Evolutionary conservation across 1,139 yeast genomes (phyloP).

Genomic region (Tardiomyces depauwii): DNA sequence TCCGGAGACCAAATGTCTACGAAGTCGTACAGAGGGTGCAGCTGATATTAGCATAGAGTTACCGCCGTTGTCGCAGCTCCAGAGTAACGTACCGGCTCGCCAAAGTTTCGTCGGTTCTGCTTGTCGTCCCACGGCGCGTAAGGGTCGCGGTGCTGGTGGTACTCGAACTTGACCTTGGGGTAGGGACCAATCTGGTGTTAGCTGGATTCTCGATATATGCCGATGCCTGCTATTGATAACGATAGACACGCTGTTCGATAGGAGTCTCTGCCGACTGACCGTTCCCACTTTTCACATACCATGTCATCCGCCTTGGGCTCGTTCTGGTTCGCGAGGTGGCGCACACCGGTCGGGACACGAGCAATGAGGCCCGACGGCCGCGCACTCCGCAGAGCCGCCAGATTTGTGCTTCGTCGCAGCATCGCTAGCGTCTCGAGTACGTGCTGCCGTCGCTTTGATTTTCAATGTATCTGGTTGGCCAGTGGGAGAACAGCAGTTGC

Average conservation of each 20-base stretch:
- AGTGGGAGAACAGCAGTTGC: not conserved
- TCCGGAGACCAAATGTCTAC: slow-evolving; percentile 87
- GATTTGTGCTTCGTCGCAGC: not conserved
- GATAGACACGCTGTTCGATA: not conserved
- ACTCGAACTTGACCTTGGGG: slow-evolving; percentile 36
- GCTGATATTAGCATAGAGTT: not conserved
- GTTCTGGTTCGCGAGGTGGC: not conserved
- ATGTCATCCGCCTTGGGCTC: not conserved
- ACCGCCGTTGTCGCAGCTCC: too few species aligned
- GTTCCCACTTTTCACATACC: not conserved
- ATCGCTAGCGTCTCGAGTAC: not conserved
- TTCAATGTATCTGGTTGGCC: not conserved
- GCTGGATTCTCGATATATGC: too few species aligned
- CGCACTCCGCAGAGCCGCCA: not conserved
- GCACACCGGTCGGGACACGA: not conserved
- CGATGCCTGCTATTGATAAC: not conserved
- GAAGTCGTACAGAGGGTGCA: slow-evolving; percentile 43
- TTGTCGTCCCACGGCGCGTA: slow-evolving; percentile 67
- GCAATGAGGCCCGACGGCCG: not conserved
- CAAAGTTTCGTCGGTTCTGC: slow-evolving; percentile 69
- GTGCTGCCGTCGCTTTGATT: not conserved
- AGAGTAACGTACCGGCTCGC: slow-evolving; percentile 48
- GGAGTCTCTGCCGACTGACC: not conserved
- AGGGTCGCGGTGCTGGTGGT: slow-evolving; percentile 56
- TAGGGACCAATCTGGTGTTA: slow-evolving; percentile 33